These are phyloP conservation scores for Fusarium poae DNA, from an alignment of 2,329 filamentous ascomycete genomes.

Conservation along the genomic window DNA sequence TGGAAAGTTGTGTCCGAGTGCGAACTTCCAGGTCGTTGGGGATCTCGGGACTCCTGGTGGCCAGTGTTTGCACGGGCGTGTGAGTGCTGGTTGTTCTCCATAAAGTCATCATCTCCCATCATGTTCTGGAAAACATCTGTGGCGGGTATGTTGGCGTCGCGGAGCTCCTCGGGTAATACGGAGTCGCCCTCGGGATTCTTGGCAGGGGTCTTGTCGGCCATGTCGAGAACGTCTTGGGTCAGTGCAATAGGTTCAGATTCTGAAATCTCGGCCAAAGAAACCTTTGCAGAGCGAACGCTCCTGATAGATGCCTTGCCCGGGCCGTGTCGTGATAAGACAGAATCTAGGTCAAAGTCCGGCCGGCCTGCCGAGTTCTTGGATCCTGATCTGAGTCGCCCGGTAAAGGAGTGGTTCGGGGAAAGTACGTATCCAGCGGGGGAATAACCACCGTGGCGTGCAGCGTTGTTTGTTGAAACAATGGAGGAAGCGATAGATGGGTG, in stretches of 20 bases:
- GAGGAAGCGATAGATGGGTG: slow-evolving; percentile 67
- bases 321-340: slow-evolving; percentile 63
- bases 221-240: slow-evolving; percentile 66
- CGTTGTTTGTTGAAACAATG: slow-evolving; percentile 77
- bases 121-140: slow-evolving; percentile 54
- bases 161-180: slow-evolving; percentile 55
- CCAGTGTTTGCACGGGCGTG: slow-evolving; percentile 29
- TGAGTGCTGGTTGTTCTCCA: slow-evolving; percentile 21
- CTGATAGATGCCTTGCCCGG: slow-evolving; percentile 67
- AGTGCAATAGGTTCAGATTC: slow-evolving; percentile 67
- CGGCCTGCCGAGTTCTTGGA: slow-evolving; percentile 63
- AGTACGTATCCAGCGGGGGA: slow-evolving; percentile 76
- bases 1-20: slow-evolving; percentile 73
- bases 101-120: slow-evolving; percentile 48
- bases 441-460: slow-evolving; percentile 77
- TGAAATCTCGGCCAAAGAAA: slow-evolving; percentile 68
- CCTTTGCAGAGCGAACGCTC: slow-evolving; percentile 64
- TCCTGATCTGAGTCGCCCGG: slow-evolving; percentile 66
- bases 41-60: slow-evolving; percentile 37
- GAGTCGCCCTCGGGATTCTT: slow-evolving; percentile 57
- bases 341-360: slow-evolving; percentile 58
- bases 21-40: slow-evolving; percentile 58
- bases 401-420: slow-evolving; percentile 74
- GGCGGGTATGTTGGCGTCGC: slow-evolving; percentile 50
- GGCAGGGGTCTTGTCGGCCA: slow-evolving; percentile 62